Percentiles rank a stretch among this genome's conserved stretches.
Evolutionary conservation across 345 rosid genomes (phyloP).

Genomic region (Dovyalis caffra): DNA sequence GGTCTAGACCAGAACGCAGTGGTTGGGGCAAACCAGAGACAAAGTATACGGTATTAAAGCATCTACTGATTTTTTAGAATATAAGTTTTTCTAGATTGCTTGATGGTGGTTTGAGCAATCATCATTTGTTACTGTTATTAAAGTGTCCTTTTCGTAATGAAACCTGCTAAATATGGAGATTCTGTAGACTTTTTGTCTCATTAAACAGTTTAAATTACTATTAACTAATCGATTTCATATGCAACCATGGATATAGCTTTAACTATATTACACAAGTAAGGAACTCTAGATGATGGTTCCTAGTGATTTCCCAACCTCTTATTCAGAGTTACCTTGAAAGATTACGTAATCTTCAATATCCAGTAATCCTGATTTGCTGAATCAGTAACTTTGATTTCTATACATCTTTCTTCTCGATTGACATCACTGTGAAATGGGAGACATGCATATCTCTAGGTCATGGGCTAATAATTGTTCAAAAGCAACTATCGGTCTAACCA

Average conservation of each 20-base stretch:
- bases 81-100: neutral
- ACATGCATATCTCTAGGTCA: neutral
- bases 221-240: neutral
- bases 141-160: neutral
- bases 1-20: slow-evolving; percentile 94
- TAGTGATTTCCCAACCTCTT: neutral
- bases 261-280: neutral
- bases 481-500: neutral
- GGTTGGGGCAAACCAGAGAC: slow-evolving; percentile 98
- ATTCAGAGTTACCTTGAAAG: neutral
- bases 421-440: neutral
- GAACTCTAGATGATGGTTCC: neutral
- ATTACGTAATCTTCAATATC: neutral
- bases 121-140: neutral
- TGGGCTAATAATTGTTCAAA: neutral
- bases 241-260: neutral
- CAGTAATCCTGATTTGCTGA: neutral
- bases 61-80: neutral
- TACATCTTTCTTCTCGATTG: neutral
- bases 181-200: neutral
- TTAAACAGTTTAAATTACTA: neutral
- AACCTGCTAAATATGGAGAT: neutral
- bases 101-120: neutral
- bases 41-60: slow-evolving; percentile 72
- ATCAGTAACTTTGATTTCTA: neutral